phyloP scores from a whole-genome alignment of 306 rosid genomes.

The Gastrolobium bilobum region DNA sequence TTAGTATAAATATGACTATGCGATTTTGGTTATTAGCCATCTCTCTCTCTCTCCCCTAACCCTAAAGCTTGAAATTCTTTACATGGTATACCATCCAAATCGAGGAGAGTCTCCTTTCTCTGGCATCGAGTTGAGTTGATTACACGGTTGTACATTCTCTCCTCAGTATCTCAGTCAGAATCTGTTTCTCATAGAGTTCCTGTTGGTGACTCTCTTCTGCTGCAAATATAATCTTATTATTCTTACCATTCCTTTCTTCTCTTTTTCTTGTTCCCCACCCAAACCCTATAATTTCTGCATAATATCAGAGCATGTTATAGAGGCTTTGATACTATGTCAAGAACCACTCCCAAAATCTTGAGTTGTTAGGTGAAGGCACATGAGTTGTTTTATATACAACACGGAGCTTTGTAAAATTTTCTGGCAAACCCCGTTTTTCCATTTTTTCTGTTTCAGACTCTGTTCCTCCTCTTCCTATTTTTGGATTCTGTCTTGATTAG shows the following conservation, averaged over 20 bases:
- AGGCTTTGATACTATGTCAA: not conserved
- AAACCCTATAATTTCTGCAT: not conserved
- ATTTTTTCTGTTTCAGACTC: not conserved
- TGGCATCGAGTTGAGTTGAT: not conserved
- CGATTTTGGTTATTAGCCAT: not conserved
- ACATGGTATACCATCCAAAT: no score
- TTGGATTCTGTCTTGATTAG: not conserved
- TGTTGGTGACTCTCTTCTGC: not conserved
- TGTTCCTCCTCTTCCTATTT: not conserved
- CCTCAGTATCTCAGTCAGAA: not conserved
- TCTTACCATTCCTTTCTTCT: not conserved
- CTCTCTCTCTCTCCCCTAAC: not conserved
- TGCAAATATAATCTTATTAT: not conserved
- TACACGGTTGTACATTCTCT: not conserved
- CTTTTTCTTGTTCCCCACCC: not conserved
- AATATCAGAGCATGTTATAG: not conserved
- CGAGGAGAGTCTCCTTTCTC: conserved; percentile 1
- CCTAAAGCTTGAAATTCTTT: not conserved
- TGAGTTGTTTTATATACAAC: no score
- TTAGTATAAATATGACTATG: not conserved
- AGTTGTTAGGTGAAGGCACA: no score
- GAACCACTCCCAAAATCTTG: not conserved
- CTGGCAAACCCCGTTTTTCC: not conserved
- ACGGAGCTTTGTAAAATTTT: not conserved
- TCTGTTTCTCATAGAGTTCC: not conserved